These are phyloP conservation scores for Balamuthia mandrillaris DNA, from an alignment of 208 protist species.

Conservation along the genomic window DNA sequence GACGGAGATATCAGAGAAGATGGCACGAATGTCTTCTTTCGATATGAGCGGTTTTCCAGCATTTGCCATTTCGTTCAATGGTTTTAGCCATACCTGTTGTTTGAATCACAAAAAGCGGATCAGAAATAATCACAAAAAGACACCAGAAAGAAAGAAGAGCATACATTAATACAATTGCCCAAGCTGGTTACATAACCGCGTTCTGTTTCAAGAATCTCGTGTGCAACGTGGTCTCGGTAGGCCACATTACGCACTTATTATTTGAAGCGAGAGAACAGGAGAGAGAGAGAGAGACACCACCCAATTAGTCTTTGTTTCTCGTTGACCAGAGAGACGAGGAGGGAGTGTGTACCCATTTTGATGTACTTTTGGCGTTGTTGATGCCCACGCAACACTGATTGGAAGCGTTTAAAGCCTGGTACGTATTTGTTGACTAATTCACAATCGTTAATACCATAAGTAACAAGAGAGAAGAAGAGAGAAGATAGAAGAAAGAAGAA, in stretches of 20 bases:
- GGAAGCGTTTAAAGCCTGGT: background rate
- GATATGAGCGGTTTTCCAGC: background rate
- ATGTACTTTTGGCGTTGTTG: background rate
- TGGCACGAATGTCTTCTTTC: background rate
- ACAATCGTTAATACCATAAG: too few relatives aligned
- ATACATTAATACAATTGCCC: background rate
- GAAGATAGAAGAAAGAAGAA: background rate
- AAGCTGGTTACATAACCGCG: background rate
- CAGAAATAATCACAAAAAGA: background rate
- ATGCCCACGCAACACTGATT: background rate
- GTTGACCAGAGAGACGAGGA: background rate
- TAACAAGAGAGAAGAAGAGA: too few relatives aligned
- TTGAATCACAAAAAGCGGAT: background rate
- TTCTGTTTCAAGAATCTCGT: conserved; percentile 9
- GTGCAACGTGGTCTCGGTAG: background rate
- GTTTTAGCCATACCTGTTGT: background rate
- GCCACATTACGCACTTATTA: background rate
- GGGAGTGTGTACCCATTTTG: background rate
- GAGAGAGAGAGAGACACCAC: background rate
- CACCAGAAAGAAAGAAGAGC: background rate
- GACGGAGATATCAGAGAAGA: conserved; percentile 1
- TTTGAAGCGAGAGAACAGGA: too few relatives aligned
- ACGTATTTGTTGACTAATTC: conserved; percentile 10
- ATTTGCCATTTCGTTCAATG: background rate
- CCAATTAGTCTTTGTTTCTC: too few relatives aligned